Percentiles rank a stretch among this genome's conserved stretches.
Conservation (phyloP, 768 basidiomycete genomes). For the Amanita exitialis region DNA sequence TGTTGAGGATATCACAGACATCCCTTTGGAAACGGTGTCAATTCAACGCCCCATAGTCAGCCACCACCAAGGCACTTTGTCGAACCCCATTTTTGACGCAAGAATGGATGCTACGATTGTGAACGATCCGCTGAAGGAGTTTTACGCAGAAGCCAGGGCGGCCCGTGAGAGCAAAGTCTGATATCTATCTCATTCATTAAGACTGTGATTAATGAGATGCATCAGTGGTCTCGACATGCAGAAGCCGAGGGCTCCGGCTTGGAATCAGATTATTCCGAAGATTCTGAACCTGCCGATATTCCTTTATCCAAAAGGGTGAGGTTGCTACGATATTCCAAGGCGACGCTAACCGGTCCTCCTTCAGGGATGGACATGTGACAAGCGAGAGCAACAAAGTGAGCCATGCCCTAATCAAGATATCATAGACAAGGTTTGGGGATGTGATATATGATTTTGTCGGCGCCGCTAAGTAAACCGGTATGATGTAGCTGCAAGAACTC, state of each 20-base stretch:
- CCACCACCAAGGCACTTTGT: neutral
- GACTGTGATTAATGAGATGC: neutral
- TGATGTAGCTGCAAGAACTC: slow-evolving; percentile 52
- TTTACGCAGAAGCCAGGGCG: slow-evolving; percentile 48
- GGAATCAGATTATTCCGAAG: slow-evolving; percentile 10
- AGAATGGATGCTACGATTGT: neutral
- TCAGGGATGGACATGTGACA: slow-evolving; percentile 64
- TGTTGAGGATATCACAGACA: slow-evolving; percentile 3
- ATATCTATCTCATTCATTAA: slow-evolving; percentile 1
- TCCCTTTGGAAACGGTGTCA: slow-evolving; percentile 7
- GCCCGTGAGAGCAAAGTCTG: slow-evolving; percentile 33
- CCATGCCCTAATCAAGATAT: slow-evolving; percentile 61
- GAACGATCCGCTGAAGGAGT: slow-evolving; percentile 53
- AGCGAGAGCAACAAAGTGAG: slow-evolving; percentile 22
- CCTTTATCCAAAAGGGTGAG: slow-evolving; percentile 13
- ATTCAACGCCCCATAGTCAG: slow-evolving; percentile 5
- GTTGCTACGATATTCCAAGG: neutral
- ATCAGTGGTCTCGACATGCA: slow-evolving; percentile 23
- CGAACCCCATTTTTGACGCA: neutral
- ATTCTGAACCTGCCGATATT: slow-evolving; percentile 10
- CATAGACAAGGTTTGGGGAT: slow-evolving; percentile 48
- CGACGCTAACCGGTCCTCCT: neutral
- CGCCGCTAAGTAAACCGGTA: neutral
- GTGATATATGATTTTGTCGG: neutral
- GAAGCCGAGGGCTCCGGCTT: neutral